phyloP scores from a whole-genome alignment of 1,284 basidiomycete genomes.

The Irpex rosettiformis region DNA sequence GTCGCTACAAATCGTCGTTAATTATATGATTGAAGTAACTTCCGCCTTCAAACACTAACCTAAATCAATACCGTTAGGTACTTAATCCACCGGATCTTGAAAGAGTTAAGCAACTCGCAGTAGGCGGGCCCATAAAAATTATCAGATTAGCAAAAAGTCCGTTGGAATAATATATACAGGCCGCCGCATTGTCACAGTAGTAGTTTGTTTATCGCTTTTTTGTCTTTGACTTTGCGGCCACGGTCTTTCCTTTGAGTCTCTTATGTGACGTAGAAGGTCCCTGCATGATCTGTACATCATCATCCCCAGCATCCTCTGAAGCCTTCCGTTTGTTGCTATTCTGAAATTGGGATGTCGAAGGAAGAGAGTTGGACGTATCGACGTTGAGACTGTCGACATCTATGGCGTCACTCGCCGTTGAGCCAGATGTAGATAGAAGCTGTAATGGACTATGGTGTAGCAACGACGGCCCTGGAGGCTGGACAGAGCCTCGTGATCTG shows the following conservation, averaged over 20 bases:
- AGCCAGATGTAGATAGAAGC: conserved; percentile 27
- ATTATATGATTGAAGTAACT: too few relatives aligned
- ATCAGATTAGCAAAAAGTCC: background rate
- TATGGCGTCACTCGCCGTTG: conserved; percentile 27
- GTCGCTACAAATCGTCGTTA: too few relatives aligned
- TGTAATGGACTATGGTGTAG: conserved; percentile 21
- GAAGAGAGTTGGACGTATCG: conserved; percentile 12
- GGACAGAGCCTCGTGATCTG: conserved; percentile 25
- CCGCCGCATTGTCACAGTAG: too few relatives aligned
- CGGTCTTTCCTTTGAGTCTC: conserved; percentile 31
- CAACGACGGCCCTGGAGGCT: conserved; percentile 11
- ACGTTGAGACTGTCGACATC: conserved; percentile 29
- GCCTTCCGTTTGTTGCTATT: conserved; percentile 42
- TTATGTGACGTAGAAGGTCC: conserved; percentile 35
- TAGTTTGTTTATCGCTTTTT: conserved; percentile 4
- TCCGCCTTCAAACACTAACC: too few relatives aligned
- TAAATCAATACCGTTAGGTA: too few relatives aligned
- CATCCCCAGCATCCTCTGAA: conserved; percentile 38
- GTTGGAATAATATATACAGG: background rate
- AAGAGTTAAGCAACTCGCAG: too few relatives aligned
- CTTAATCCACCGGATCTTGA: too few relatives aligned
- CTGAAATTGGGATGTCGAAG: background rate
- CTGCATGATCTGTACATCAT: conserved; percentile 55
- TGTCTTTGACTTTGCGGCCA: background rate
- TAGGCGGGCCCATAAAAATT: too few relatives aligned